phyloP scores from a whole-genome alignment of 305 asterid genomes.

The Euphrasia arctica region DNA sequence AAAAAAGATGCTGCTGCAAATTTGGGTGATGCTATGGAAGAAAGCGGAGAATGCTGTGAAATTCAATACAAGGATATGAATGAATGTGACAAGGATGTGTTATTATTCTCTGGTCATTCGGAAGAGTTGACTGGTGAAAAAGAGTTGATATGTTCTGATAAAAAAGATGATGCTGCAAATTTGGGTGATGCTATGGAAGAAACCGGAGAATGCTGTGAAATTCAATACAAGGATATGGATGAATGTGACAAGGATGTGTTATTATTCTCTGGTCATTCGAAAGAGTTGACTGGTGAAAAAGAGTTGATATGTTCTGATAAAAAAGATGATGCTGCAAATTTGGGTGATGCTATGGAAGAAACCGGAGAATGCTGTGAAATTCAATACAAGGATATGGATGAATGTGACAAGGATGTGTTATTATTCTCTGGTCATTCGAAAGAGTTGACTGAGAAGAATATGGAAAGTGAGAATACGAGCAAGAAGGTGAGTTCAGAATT shows the following conservation, averaged over 20 bases:
- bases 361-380: background rate
- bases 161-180: too few species aligned
- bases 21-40: slow-evolving; percentile 11
- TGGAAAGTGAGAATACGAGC: slow-evolving; percentile 13
- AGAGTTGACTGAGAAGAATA: slow-evolving; percentile 2
- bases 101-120: background rate
- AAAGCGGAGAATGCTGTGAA: background rate
- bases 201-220: too few species aligned
- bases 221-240: background rate
- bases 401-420: background rate
- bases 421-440: background rate
- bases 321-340: too few species aligned
- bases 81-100: background rate
- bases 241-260: background rate
- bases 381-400: background rate
- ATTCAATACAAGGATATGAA: background rate
- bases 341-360: too few species aligned
- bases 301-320: too few species aligned
- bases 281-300: background rate
- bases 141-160: too few species aligned
- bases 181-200: too few species aligned
- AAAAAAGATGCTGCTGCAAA: background rate
- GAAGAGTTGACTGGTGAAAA: background rate
- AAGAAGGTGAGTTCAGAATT: slow-evolving; percentile 15
- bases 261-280: background rate